Base-by-base conservation (phyloP, 768 basidiomycete species). In the Coprinellus micaceus region DNA sequence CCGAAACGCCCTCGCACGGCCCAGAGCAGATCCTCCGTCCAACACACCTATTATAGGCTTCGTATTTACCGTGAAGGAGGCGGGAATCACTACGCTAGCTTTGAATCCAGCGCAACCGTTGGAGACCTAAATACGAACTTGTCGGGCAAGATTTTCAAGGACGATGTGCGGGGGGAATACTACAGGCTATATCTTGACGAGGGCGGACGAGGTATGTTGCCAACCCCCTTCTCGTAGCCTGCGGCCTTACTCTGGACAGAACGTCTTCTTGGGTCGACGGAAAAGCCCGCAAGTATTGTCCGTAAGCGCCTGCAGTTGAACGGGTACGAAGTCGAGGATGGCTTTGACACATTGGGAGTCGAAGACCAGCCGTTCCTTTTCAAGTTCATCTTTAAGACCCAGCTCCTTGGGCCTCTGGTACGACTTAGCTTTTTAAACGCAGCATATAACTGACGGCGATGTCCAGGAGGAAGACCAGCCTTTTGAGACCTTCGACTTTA, bases 381-480 rank as follows among this genome's bases (percentile, higher is more conserved):
- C 68, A 89, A 88, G 63, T 96, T 98, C 63, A 84, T 95, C 19
- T 98, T 90, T 73, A 93, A 94, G 67, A 87, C 82, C 62, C 84
- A 85, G 58, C 74, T 83, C 15, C 76, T 91, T 17, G 84, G 82
- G 12, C 77, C 83, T 47, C 70, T 82, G 58, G 87, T 88, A 67
- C 53, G 84, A 77, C 3, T 40, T 51, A 21, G 39, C 52, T 45
- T 48, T 50, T 41, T 28, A 25, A 24, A 54, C 37, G 39, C 28
- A 33, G 25, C 46, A 13, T 19, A 49, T 36, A 41, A 24, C 44
- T 61, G 24, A 59, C 33, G 19, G 26, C 22, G 24, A 37, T 39
- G 45, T 48, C 39, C 61, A 94, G 89, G 86, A 88, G 61, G 88
- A 93, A 56, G 86, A 91, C 48, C 74, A 89, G 41, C 72, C 75